These are phyloP conservation scores for Camellia sinensis DNA, from an alignment of 148 eudicot genomes.

Conservation along the genomic window DNA sequence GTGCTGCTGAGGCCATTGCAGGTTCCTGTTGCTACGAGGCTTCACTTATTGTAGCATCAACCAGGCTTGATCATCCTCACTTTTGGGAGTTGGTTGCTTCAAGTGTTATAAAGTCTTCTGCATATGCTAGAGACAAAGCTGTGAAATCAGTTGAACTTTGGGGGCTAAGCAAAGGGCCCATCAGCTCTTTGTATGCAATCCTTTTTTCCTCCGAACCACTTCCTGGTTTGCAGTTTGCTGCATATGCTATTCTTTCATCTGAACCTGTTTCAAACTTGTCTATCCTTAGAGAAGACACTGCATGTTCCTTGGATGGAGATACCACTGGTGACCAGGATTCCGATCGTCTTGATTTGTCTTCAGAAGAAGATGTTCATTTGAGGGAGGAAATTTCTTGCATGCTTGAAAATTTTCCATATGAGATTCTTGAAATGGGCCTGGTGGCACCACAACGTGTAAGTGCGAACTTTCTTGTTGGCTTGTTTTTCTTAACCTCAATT, in stretches of 20 bases:
- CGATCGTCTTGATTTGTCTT: constrained; percentile 37
- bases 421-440: constrained; percentile 57
- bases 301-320: constrained; percentile 28
- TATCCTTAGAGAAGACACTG: constrained; percentile 35
- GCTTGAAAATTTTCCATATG: constrained; percentile 52
- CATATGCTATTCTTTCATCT: constrained; percentile 77
- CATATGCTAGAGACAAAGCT: constrained; percentile 71
- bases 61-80: constrained; percentile 44
- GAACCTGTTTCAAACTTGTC: constrained; percentile 51
- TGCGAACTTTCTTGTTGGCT: constrained; percentile 2
- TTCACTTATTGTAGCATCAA: constrained; percentile 50
- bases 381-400: constrained; percentile 68
- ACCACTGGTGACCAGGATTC: constrained; percentile 35
- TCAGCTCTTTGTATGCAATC: constrained; percentile 75
- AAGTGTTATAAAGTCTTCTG: constrained; percentile 53
- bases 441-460: constrained; percentile 70
- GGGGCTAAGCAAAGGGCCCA: constrained; percentile 77
- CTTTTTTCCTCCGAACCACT: constrained; percentile 69
- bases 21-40: constrained; percentile 38
- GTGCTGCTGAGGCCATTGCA: constrained; percentile 70
- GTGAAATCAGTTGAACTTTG: constrained; percentile 79
- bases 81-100: constrained; percentile 84
- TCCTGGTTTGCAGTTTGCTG: constrained; percentile 66
- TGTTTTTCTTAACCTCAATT: neutral
- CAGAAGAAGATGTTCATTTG: constrained; percentile 44